These are phyloP conservation scores for Plectosphaerella plurivora DNA, from an alignment of 2,329 filamentous ascomycete species.

Conservation along the genomic window DNA sequence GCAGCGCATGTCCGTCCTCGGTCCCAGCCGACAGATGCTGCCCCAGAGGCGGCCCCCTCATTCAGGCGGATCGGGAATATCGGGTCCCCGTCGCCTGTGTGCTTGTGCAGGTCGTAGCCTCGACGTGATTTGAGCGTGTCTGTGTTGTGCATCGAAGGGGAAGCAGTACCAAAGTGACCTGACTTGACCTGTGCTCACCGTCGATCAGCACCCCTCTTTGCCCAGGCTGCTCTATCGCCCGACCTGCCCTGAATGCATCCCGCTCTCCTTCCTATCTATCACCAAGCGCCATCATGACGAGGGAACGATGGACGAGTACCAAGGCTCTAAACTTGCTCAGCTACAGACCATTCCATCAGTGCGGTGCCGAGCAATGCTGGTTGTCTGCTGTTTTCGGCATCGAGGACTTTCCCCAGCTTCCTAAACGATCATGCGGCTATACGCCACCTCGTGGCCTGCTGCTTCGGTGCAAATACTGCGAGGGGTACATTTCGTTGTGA, in stretches of 20 bases:
- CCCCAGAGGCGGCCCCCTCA: not conserved
- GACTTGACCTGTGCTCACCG: too few relatives aligned
- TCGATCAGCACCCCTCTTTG: not conserved
- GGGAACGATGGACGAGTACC: not conserved
- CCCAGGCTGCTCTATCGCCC: not conserved
- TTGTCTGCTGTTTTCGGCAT: not conserved
- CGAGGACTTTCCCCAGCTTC: constrained; percentile 1
- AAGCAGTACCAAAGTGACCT: too few relatives aligned
- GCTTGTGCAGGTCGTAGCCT: not conserved
- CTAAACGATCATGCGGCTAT: not conserved
- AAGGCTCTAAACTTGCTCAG: not conserved
- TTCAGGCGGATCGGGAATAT: not conserved
- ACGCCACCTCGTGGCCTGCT: constrained; percentile 1
- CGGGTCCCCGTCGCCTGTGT: not conserved
- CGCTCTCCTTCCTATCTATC: not conserved
- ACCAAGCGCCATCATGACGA: not conserved
- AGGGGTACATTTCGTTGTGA: not conserved
- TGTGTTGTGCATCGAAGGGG: too few relatives aligned
- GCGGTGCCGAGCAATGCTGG: not conserved
- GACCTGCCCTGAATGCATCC: not conserved
- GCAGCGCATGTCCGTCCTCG: not conserved
- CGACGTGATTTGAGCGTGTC: too few relatives aligned
- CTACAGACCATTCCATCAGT: not conserved
- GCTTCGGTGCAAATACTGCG: constrained; percentile 2
- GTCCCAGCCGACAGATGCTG: not conserved